These are phyloP conservation scores for Calonectria honghensis DNA, from an alignment of 2,329 filamentous ascomycete species.

Conservation along the genomic window DNA sequence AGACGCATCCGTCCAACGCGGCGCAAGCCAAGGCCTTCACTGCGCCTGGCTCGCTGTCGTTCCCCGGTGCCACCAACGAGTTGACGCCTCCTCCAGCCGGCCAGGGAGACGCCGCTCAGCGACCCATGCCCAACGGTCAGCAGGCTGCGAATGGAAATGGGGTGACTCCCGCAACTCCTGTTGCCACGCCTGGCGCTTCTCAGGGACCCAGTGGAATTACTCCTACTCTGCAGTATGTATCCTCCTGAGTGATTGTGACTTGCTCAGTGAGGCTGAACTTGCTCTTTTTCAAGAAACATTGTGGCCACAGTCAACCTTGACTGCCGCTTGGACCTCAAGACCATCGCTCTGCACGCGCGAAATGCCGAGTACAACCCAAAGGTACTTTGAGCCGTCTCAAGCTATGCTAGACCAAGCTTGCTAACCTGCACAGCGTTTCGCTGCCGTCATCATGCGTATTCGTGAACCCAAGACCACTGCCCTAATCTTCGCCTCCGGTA, in stretches of 20 bases:
- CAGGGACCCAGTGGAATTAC: conserved; percentile 92
- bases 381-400: conserved; percentile 74
- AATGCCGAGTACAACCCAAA: conserved; percentile 99
- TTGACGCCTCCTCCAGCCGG: conserved; percentile 84
- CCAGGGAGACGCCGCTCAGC: conserved; percentile 74
- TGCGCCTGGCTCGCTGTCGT: conserved; percentile 92
- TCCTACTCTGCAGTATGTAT: conserved; percentile 97
- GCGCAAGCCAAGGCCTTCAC: conserved; percentile 97
- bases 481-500: conserved; percentile 97
- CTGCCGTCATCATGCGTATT: conserved; percentile 99
- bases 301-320: conserved; percentile 99
- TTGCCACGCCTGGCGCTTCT: conserved; percentile 89
- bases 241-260: conserved; percentile 58
- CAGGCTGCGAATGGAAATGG: conserved; percentile 81
- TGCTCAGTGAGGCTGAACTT: conserved; percentile 72
- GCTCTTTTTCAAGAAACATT: conserved; percentile 86
- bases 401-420: conserved; percentile 40
- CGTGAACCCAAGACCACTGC: conserved; percentile 99
- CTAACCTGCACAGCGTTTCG: conserved; percentile 85
- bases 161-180: conserved; percentile 92
- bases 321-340: conserved; percentile 98
- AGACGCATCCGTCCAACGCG: conserved; percentile 93
- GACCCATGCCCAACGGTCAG: conserved; percentile 65
- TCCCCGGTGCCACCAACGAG: conserved; percentile 88
- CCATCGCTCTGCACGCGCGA: conserved; percentile 96